phyloP scores from a whole-genome alignment of 1,284 basidiomycete species.

The Rhizopogon hawkerae region DNA sequence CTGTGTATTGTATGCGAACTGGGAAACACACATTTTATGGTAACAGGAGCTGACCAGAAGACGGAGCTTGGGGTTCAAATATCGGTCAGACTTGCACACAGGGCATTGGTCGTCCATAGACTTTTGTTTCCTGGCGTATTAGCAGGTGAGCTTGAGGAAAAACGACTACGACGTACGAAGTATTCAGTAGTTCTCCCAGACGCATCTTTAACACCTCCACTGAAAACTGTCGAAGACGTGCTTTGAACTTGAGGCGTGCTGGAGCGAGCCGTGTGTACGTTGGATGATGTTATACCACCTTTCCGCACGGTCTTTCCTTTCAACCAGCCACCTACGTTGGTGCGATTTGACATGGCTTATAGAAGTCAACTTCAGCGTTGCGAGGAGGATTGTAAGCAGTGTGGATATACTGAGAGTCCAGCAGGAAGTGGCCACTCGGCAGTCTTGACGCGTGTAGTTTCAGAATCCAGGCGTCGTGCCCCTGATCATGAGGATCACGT shows the following conservation, averaged over 20 bases:
- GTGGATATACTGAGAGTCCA: no score
- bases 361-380: no score
- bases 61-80: slow-evolving; percentile 89
- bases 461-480: no score
- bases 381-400: no score
- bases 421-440: no score
- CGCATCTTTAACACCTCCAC: slow-evolving; percentile 73
- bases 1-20: not conserved
- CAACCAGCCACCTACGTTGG: slow-evolving; percentile 44
- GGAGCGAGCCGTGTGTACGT: slow-evolving; percentile 42
- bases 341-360: slow-evolving; percentile 21
- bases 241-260: slow-evolving; percentile 63
- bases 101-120: slow-evolving; percentile 94
- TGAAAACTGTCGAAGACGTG: slow-evolving; percentile 63
- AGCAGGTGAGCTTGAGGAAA: not conserved
- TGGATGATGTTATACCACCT: slow-evolving; percentile 39
- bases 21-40: slow-evolving; percentile 81
- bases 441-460: no score
- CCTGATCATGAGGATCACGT: no score
- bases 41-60: slow-evolving; percentile 95
- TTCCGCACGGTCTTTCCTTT: slow-evolving; percentile 68
- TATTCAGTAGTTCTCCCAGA: slow-evolving; percentile 72
- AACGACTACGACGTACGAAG: slow-evolving; percentile 43
- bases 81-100: slow-evolving; percentile 94
- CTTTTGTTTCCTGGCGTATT: slow-evolving; percentile 30